Evolutionary conservation across 371 early-diverging fungal genomes (phyloP), one percentile per base, ranked within the genome.

Genomic region (Mucor velutinosus): DNA sequence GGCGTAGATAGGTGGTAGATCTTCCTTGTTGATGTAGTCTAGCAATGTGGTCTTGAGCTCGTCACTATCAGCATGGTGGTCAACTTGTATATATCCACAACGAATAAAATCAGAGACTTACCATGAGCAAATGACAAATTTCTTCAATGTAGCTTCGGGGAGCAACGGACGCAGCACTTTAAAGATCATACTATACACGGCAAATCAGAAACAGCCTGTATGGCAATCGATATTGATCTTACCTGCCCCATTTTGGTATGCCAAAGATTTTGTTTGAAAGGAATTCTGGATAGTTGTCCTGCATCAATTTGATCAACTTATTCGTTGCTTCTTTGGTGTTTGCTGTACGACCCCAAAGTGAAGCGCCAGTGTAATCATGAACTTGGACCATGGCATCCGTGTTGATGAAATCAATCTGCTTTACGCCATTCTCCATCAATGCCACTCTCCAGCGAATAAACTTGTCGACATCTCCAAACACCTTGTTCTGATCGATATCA

Each of bases 381-480:
- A 89, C 82, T 68, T 85, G 85, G 29, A 89, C 65, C 86, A 87
- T 87, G 12, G 86, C 73, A 25, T 87, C 86, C 12, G 83, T 75
- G 32, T 83, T 70, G 5, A 82, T 74, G 67, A 89, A 80, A 68
- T 89, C 88, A 39, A 89, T 66, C 43, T 73, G 41, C 19, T 75
- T 62, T 23, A 88, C 73, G 12, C 86, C 84, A 30, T 83, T 82
- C 73, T 88, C 89, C 76, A 86, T 86, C 43, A 89, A 74, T 69
- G 87, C 87, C 39, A 89, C 77, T 57, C 89, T 78, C 89, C 89
- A 89, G 47, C 88, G 83, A 56, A 89, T 71, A 70, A 89, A 89
- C 78, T 62, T 82, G 29, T 79, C 72, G 11, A 82, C 60, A 57
- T 88, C 82, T 19, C 75, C 84, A 81, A 89, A 89, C 17, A 87